Base-by-base conservation (phyloP, 1,284 basidiomycete genomes). In the Mycosarcoma maydis region DNA sequence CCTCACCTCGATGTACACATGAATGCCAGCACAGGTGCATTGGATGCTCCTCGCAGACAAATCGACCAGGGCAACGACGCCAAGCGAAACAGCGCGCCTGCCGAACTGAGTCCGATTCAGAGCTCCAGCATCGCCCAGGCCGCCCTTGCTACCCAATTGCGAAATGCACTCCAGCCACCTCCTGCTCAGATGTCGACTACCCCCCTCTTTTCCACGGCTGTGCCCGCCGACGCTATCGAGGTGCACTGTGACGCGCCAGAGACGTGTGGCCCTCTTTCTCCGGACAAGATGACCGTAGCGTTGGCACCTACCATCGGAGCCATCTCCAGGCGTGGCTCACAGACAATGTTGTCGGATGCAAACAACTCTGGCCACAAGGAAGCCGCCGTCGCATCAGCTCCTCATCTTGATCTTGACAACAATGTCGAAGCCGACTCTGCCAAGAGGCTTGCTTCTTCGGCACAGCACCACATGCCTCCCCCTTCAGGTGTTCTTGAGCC, bases 381-480 rank as follows among this genome's bases (percentile, higher is more conserved):
- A 29, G 33, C 29, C 17, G 11, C 40, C 26, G 29, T 19, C 30
- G 26, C 45, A 20, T 26, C 33, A n/a, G 33, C 33, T 7, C n/a
- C 43, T 24, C 32, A 16, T 9, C 48, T 41, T 5, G 38, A n/a
- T n/a, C 34, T 17, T 17, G 44, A 51, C 11, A 38, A n/a, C 30
- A 41, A 45, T 16, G 38, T 14, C 3, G 34, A 51, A 6, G 16
- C 11, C 17, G 33, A 26, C 23, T 23, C 14, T 1, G 54, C 26
- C 19, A 19, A 30, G 7, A 41, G 30, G 6, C 23, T n/a, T 5
- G 23, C 48, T 16, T 40, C 52, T 16, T 38, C 45, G 14, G 44
- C 45, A 11, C 49, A 59, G 52, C 45, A 58, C 27, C 46, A 39
- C 32, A 67, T 73, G 72, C 72, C 62, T 17, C 72, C 67, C 17